Conservation (phyloP, 2,329 filamentous ascomycete genomes). For the Aspergillus fumigatus region DNA sequence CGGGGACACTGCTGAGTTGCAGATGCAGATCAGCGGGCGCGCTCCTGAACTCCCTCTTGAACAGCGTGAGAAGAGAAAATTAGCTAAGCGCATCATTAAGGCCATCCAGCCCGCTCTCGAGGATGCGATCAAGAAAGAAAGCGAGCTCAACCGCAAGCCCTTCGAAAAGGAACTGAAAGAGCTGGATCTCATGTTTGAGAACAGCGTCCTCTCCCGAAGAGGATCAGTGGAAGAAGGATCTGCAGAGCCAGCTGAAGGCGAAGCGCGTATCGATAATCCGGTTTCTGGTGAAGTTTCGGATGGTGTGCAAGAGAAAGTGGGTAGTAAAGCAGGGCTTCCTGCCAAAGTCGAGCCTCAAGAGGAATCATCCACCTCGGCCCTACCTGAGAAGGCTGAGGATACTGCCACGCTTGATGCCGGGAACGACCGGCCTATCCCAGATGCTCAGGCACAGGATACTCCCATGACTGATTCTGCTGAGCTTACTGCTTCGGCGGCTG, state of each 20-base stretch:
- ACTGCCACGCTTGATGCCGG: conserved; percentile 12
- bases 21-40: conserved; percentile 49
- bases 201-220: conserved; percentile 55
- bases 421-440: conserved; percentile 3
- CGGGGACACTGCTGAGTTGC: conserved; percentile 40
- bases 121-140: conserved; percentile 70
- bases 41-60: conserved; percentile 51
- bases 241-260: conserved; percentile 38
- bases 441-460: conserved; percentile 5
- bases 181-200: conserved; percentile 68
- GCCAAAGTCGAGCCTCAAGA: conserved; percentile 24
- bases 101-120: conserved; percentile 74
- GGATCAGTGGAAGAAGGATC: conserved; percentile 31
- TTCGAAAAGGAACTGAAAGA: conserved; percentile 67
- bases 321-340: conserved; percentile 17
- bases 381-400: conserved; percentile 9
- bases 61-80: conserved; percentile 72
- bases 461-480: conserved; percentile 2
- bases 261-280: conserved; percentile 39
- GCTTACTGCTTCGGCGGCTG: conserved; percentile 4
- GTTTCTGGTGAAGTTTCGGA: conserved; percentile 33
- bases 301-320: conserved; percentile 24
- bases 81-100: conserved; percentile 88
- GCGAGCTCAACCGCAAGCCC: conserved; percentile 69
- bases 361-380: conserved; percentile 9